Evolutionary conservation across 495 filamentous ascomycete species (phyloP).

Genomic region (Podospora anserina): DNA sequence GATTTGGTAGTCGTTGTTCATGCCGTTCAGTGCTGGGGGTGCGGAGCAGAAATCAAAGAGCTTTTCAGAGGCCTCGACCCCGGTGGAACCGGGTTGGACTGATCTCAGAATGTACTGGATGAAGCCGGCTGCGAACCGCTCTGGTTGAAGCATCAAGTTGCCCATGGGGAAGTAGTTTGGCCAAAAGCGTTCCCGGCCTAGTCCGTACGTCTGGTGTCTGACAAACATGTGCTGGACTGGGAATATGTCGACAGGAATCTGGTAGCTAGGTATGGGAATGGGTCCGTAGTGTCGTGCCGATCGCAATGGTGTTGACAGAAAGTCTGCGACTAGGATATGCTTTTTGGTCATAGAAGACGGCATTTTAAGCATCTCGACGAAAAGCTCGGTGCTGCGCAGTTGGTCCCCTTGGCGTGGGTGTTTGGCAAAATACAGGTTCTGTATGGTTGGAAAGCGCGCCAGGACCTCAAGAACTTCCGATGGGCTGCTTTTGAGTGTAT

Average conservation of each 20-base stretch:
- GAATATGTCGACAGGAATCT: not conserved
- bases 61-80: not conserved
- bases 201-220: not conserved
- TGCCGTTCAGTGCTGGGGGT: not conserved
- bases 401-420: too few relatives aligned
- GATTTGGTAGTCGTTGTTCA: not conserved
- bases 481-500: not conserved
- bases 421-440: not conserved
- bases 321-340: not conserved
- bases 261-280: not conserved
- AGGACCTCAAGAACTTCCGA: not conserved
- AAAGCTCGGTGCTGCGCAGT: not conserved
- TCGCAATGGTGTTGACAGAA: not conserved
- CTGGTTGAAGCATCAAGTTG: not conserved
- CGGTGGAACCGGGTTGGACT: not conserved
- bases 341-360: not conserved
- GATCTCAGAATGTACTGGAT: not conserved
- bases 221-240: not conserved
- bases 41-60: not conserved
- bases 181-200: not conserved
- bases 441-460: not conserved
- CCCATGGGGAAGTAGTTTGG: not conserved
- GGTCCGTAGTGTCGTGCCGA: not conserved
- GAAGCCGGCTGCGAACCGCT: not conserved
- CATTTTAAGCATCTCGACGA: not conserved